A percentile compares a stretch with the other conserved stretches of the same genome.
Conservation (phyloP, 1,284 basidiomycete species). For the Sporisorium iseilematis-ciliati region DNA sequence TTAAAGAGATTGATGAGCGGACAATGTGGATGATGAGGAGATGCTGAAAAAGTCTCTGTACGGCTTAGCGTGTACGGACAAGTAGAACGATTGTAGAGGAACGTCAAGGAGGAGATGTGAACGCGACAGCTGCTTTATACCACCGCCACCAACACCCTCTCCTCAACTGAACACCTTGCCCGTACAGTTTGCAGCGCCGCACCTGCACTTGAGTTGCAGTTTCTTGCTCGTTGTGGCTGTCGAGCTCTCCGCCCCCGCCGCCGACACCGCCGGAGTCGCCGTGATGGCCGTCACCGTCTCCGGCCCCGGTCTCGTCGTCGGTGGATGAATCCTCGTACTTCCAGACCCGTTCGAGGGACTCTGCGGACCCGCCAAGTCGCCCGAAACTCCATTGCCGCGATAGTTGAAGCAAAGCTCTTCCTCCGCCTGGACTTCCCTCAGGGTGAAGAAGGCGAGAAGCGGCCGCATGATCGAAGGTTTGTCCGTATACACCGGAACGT, state of each 20-base stretch:
- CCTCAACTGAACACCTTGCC: slow-evolving; percentile 5
- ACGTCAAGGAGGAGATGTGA: too few species aligned
- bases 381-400: slow-evolving; percentile 8
- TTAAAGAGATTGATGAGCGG: too few species aligned
- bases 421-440: slow-evolving; percentile 75
- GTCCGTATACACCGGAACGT: slow-evolving; percentile 80
- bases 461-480: slow-evolving; percentile 75
- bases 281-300: slow-evolving; percentile 15
- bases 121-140: too few species aligned
- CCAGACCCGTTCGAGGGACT: slow-evolving; percentile 4
- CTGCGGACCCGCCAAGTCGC: not conserved
- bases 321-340: slow-evolving; percentile 9
- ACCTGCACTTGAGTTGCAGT: slow-evolving; percentile 17
- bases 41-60: too few species aligned
- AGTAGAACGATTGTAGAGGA: not conserved
- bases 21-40: too few species aligned
- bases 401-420: slow-evolving; percentile 72
- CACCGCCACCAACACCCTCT: too few species aligned
- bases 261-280: slow-evolving; percentile 9
- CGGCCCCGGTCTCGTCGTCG: slow-evolving; percentile 14
- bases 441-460: slow-evolving; percentile 78
- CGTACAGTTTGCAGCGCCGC: slow-evolving; percentile 30
- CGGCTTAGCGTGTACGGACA: too few species aligned
- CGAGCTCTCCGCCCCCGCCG: slow-evolving; percentile 9
- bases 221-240: not conserved